Base-by-base conservation (phyloP, 2,329 filamentous ascomycete species). In the Gremmenia infestans region DNA sequence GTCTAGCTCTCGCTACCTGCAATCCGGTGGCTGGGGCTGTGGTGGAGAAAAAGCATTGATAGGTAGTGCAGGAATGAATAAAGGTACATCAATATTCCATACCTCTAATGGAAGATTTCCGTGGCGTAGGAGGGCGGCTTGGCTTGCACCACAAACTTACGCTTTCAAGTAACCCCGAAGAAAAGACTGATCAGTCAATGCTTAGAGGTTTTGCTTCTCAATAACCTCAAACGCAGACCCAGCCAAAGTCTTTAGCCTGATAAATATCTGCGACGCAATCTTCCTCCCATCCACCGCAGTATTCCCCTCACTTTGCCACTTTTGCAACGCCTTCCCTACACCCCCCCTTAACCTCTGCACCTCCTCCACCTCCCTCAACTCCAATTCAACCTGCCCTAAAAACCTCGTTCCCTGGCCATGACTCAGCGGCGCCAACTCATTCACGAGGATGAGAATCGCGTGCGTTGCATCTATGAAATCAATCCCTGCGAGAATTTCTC, bases 401-500 rank as follows among this genome's bases (percentile, higher is more conserved):
- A 81, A 69, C 25, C 72, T 72, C 75, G 79, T 82, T 6, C 75
- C 74, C 6, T 72, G 68, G 5, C 73, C 72, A 58, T 78, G 74
- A 4, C 72, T 76, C 28, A 67, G 61, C 0, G 74, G 73, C 1
- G 71, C 74, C 47, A 76, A 73, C 32, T 72, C 68, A 19, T 76
- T 60, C 12, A 79, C 72, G 62, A 85, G 72, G 39, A 75, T 70
- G 53, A 83, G 70, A 14, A 84, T 65, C 53, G 77, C 76, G 61
- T 84, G 79, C 58, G 77, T 79, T 50, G 82, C 69, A 9, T 76
- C 78, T 3, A 80, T 73, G 58, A 80, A 79, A 55, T 83, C 81
- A 9, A 79, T 74, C 15, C 73, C 71, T 4, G 67, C 65, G 17
- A 82, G 62, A 0, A 65, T 57, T 19, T 73, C 62, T 0, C 58